Percentiles rank a stretch among this genome's conserved stretches.
These are phyloP conservation scores for Ascochyta pisi DNA, from an alignment of 2,329 filamentous ascomycete species.

Conservation along the genomic window DNA sequence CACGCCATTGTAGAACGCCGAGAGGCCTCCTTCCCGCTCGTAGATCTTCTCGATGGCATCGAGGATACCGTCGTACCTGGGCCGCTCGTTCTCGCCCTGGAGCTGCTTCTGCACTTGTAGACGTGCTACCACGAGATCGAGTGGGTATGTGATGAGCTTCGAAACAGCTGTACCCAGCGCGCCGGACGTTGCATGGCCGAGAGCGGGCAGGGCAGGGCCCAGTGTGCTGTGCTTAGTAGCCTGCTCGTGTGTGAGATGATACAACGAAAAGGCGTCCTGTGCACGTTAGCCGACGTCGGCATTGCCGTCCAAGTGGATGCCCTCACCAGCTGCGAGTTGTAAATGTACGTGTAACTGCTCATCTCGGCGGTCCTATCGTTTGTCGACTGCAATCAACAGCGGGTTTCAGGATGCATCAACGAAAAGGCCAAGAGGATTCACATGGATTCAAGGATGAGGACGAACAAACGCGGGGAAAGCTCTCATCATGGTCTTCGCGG, in stretches of 20 bases:
- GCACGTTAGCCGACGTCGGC: constrained; percentile 12
- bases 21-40: constrained; percentile 70
- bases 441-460: background rate
- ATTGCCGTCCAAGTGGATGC: background rate
- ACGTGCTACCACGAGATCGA: constrained; percentile 81
- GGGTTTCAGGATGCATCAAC: background rate
- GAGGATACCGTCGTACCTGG: constrained; percentile 68
- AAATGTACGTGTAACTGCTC: constrained; percentile 41
- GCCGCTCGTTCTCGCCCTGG: constrained; percentile 47
- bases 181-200: constrained; percentile 83
- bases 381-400: constrained; percentile 7
- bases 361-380: constrained; percentile 23
- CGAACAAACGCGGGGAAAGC: constrained; percentile 33
- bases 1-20: constrained; percentile 68
- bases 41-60: constrained; percentile 78
- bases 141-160: constrained; percentile 79
- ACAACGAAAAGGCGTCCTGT: constrained; percentile 53
- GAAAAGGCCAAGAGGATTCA: background rate
- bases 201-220: constrained; percentile 68
- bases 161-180: constrained; percentile 79
- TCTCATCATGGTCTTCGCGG: constrained; percentile 26
- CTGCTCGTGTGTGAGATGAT: constrained; percentile 51
- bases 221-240: constrained; percentile 29
- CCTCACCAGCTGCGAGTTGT: constrained; percentile 55
- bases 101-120: constrained; percentile 78